A percentile compares a stretch with the other conserved stretches of the same genome.
phyloP scores from a whole-genome alignment of 805 yeast species.

The Wickerhamiella siamensis region DNA sequence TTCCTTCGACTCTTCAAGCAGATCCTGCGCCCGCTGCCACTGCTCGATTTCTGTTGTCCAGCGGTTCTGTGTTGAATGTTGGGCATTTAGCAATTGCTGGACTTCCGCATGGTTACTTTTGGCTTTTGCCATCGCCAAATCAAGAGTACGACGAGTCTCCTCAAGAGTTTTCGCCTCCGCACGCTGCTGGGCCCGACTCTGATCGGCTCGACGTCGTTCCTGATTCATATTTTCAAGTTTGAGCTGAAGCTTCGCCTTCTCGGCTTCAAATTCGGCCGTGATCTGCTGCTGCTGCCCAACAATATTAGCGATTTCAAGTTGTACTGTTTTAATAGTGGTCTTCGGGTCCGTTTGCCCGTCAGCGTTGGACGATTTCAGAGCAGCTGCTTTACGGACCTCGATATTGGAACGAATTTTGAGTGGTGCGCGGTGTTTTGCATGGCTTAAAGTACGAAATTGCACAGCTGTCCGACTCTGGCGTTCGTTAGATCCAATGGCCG shows the following conservation, averaged over 20 bases:
- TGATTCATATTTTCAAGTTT: conserved; percentile 23
- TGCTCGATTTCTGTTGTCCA: conserved; percentile 15
- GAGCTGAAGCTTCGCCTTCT: conserved; percentile 23
- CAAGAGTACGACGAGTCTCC: conserved; percentile 25
- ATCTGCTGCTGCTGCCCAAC: conserved; percentile 2
- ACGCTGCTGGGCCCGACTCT: conserved; percentile 22
- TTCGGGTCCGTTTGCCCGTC: not conserved
- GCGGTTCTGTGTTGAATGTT: conserved; percentile 8
- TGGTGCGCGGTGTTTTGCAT: conserved; percentile 3
- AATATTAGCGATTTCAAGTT: conserved; percentile 6
- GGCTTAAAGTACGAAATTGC: not conserved
- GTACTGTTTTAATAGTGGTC: too few species aligned
- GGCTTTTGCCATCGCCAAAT: conserved; percentile 23
- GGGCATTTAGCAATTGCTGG: conserved; percentile 11
- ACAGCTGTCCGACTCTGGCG: conserved; percentile 3
- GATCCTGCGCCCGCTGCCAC: conserved; percentile 4
- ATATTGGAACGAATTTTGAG: not conserved
- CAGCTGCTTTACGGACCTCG: conserved; percentile 2
- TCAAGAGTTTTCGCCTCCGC: conserved; percentile 27
- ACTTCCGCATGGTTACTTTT: conserved; percentile 17
- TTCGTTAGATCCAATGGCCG: not conserved
- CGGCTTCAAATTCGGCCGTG: conserved; percentile 10
- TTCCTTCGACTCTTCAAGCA: conserved; percentile 4
- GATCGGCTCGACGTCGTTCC: conserved; percentile 21
- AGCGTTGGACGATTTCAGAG: not conserved